Base-by-base conservation (phyloP, 306 rosid genomes). In the Fagus crenata region DNA sequence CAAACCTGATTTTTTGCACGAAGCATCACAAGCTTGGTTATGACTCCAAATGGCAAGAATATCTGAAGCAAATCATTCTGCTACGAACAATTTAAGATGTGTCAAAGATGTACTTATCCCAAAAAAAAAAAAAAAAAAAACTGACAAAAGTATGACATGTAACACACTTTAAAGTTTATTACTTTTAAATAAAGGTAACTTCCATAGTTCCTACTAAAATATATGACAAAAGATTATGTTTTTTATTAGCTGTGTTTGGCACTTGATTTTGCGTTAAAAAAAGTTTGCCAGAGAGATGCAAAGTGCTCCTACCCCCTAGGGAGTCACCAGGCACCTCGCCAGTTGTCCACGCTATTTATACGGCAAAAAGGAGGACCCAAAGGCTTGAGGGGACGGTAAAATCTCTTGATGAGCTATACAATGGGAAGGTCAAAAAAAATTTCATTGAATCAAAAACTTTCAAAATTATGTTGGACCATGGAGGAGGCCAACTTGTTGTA, bases 31-130 rank as follows among this genome's bases (percentile, higher is more conserved):
- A 96, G 99, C 90, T 96, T 96, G 49, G 96, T 96, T 81, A 96
- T 92, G 75, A 92, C 98, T 78, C 99, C 99, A 81, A 96, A 92
- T 64, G 98, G 96, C 86, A 92, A 97, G 88, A 96, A 96, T 87
- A 96, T 87, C 88, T 91, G 99, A 74, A 96, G 99, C 77, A 96
- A 85, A 89, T 96, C 99, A 78, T 96, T 96, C 99, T 96, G 89
- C 82, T 65, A 56, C 56, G 72, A 51, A 82, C 32, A 84, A 76
- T 36, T 46, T 33, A 49, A 49, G 39, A 17, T 14, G 43, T 72
- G 69, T 83, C 69, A 83, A 35, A 46, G 51, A 46, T 9, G 51
- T 11, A 46, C 8, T 46, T 46, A 46, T 46, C 51, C 51, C 8
- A 46, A 14, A 46, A 7, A 46, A 12, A 67, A 73, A 35, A 67